Percentiles rank a stretch among this genome's conserved stretches.
Conservation (phyloP, 2,329 filamentous ascomycete species). For the Aspergillus sojae region DNA sequence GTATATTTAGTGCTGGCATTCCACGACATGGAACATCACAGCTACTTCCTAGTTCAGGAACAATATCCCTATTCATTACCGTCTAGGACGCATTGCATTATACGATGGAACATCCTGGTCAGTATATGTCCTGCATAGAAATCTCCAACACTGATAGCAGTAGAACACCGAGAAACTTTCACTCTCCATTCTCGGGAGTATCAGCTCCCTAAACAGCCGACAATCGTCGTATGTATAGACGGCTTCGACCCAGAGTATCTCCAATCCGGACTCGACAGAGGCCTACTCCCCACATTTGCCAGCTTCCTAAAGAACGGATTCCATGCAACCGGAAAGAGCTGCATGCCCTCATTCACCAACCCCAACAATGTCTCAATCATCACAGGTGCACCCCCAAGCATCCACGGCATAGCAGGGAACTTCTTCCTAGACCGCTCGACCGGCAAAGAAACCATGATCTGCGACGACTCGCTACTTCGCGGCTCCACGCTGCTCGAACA, state of each 20-base stretch:
- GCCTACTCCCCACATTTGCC: not conserved
- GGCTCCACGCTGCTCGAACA: not conserved
- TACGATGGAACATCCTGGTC: not conserved
- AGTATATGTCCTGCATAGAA: not conserved
- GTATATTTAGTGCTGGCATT: not conserved
- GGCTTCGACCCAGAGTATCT: not conserved
- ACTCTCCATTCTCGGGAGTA: not conserved
- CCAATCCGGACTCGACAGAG: not conserved
- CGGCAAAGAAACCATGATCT: not conserved
- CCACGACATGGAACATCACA: not conserved
- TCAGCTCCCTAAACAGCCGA: not conserved
- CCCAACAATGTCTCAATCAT: not conserved
- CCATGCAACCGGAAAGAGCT: not conserved
- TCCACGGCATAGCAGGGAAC: not conserved
- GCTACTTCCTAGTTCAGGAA: not conserved
- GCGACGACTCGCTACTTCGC: not conserved
- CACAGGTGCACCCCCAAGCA: not conserved
- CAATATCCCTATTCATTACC: not conserved
- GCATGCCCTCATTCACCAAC: not conserved
- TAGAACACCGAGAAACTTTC: not conserved
- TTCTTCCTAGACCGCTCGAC: not conserved
- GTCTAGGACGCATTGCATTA: not conserved
- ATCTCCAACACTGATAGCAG: not conserved
- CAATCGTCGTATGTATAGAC: not conserved
- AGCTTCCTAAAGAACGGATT: not conserved